These are phyloP conservation scores for Amyloporia xantha DNA, from an alignment of 768 basidiomycete genomes.

Conservation along the genomic window DNA sequence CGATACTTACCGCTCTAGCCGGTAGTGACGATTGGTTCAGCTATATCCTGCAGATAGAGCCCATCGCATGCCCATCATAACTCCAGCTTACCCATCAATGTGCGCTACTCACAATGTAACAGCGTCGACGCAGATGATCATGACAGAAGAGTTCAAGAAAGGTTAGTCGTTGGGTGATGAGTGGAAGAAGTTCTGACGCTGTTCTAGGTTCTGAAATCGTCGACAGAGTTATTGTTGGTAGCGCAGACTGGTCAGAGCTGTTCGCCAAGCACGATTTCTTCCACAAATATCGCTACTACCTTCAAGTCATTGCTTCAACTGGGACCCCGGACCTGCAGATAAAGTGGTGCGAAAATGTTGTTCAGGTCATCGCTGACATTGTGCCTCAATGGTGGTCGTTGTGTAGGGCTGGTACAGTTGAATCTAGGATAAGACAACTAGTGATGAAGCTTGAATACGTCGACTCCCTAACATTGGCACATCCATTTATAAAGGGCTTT, in stretches of 20 bases:
- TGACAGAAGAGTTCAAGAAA: conserved; percentile 93
- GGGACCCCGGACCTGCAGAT: conserved; percentile 78
- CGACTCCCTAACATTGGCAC: conserved; percentile 84
- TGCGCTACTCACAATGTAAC: conserved; percentile 98
- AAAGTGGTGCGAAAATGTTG: conserved; percentile 68
- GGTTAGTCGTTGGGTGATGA: conserved; percentile 35
- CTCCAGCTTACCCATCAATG: conserved; percentile 98
- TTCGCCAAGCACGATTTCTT: conserved; percentile 97
- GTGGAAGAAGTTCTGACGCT: conserved; percentile 1
- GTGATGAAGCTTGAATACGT: conserved; percentile 98
- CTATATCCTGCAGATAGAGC: conserved; percentile 86
- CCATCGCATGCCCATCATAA: conserved; percentile 99
- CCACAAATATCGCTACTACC: conserved; percentile 91
- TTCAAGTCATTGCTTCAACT: conserved; percentile 92
- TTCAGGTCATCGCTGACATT: background rate
- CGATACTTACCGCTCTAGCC: background rate
- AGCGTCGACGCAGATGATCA: conserved; percentile 90
- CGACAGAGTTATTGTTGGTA: conserved; percentile 82
- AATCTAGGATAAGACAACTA: conserved; percentile 90
- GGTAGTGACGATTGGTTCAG: conserved; percentile 30
- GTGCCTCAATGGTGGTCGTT: conserved; percentile 1
- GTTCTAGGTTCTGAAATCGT: conserved; percentile 84
- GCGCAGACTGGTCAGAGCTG: conserved; percentile 82
- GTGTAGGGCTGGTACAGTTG: conserved; percentile 88
- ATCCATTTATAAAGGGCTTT: conserved; percentile 94